Percentiles rank a stretch among this genome's conserved stretches.
Evolutionary conservation across 2,329 filamentous ascomycete genomes (phyloP).

Genomic region (Aureobasidium sp.): DNA sequence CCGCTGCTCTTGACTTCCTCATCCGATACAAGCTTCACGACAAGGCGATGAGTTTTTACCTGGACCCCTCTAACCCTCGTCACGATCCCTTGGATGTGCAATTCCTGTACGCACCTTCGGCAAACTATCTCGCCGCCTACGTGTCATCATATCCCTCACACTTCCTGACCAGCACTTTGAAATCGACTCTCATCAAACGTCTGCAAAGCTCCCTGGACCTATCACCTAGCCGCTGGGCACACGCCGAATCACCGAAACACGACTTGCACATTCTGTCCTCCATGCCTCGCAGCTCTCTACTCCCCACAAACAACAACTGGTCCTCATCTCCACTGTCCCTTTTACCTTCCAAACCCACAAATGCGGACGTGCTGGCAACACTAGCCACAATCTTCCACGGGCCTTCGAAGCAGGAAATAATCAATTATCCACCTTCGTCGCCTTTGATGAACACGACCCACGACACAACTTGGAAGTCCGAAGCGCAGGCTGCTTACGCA

Average conservation of each 20-base stretch:
- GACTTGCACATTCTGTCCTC: constrained; percentile 50
- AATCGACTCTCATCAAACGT: constrained; percentile 39
- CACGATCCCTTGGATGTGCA: constrained; percentile 43
- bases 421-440: constrained; percentile 27
- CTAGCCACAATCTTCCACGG: constrained; percentile 49
- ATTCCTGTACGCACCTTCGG: constrained; percentile 46
- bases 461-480: constrained; percentile 22
- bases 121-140: constrained; percentile 50
- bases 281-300: constrained; percentile 44
- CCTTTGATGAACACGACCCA: constrained; percentile 20
- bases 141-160: constrained; percentile 46
- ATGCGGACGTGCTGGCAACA: constrained; percentile 45
- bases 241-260: constrained; percentile 44
- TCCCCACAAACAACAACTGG: constrained; percentile 32
- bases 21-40: constrained; percentile 42
- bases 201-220: constrained; percentile 39
- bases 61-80: constrained; percentile 38
- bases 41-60: constrained; percentile 40
- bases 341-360: constrained; percentile 44
- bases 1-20: constrained; percentile 44
- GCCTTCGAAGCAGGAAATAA: constrained; percentile 29
- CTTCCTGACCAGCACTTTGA: constrained; percentile 39
- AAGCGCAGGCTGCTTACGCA: constrained; percentile 45
- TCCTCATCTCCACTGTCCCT: constrained; percentile 37
- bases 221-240: constrained; percentile 41